These are phyloP conservation scores for Trichoderma sp. DNA, from an alignment of 2,329 filamentous ascomycete species.

Conservation along the genomic window DNA sequence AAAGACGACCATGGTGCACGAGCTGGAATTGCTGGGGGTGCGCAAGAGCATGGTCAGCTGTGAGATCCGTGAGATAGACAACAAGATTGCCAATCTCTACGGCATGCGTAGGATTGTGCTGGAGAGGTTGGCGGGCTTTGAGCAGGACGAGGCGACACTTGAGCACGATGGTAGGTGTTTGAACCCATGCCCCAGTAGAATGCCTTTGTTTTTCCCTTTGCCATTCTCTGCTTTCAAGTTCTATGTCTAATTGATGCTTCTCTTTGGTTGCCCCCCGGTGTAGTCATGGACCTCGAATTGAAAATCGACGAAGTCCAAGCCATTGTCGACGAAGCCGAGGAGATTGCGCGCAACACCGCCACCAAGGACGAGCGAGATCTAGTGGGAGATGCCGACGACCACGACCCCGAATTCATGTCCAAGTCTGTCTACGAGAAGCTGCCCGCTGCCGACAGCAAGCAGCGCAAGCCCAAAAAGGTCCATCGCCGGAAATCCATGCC, in stretches of 20 bases:
- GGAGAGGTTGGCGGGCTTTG: slow-evolving; percentile 78
- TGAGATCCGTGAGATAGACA: slow-evolving; percentile 95
- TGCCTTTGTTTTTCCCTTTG: neutral
- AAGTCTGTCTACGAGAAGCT: slow-evolving; percentile 96
- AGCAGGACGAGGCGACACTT: slow-evolving; percentile 85
- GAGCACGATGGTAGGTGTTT: slow-evolving; percentile 75
- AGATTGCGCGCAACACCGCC: slow-evolving; percentile 51
- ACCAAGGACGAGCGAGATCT: slow-evolving; percentile 55
- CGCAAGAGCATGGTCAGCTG: slow-evolving; percentile 97
- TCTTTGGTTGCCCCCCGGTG: neutral
- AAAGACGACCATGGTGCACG: slow-evolving; percentile 74
- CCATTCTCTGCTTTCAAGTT: neutral
- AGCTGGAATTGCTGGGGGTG: slow-evolving; percentile 85
- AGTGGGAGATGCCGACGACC: slow-evolving; percentile 50
- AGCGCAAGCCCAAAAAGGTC: slow-evolving; percentile 51
- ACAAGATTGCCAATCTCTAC: slow-evolving; percentile 89
- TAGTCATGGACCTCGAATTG: slow-evolving; percentile 62
- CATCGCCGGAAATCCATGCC: slow-evolving; percentile 82
- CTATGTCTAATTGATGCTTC: neutral
- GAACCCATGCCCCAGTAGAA: neutral
- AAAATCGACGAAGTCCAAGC: slow-evolving; percentile 61
- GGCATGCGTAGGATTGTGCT: slow-evolving; percentile 91
- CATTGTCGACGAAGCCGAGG: slow-evolving; percentile 57
- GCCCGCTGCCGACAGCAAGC: slow-evolving; percentile 53
- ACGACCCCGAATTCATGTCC: slow-evolving; percentile 76